Percentiles rank a stretch among this genome's conserved stretches.
These are phyloP conservation scores for Metroxylon sagu DNA, from an alignment of 176 grass and related monocot species.

Conservation along the genomic window DNA sequence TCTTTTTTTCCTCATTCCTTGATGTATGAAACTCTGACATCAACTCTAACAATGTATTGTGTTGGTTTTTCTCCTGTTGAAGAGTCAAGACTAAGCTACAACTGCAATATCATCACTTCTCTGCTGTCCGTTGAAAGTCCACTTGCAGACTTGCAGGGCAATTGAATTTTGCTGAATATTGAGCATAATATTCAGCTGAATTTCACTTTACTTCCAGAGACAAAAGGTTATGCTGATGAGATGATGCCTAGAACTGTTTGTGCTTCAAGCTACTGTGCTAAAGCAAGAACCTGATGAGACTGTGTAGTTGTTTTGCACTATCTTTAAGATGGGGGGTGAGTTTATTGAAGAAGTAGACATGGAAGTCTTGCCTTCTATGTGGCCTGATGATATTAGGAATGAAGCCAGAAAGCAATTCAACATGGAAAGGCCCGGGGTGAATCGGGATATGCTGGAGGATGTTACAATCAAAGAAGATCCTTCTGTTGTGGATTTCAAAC, in stretches of 20 bases:
- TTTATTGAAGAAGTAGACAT: conserved; percentile 42
- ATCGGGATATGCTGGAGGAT: conserved; percentile 53
- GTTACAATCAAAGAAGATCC: conserved; percentile 30
- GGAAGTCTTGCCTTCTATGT: conserved; percentile 72
- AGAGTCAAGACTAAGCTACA: too few relatives aligned
- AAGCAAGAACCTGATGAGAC: not conserved
- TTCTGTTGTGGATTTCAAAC: conserved; percentile 33
- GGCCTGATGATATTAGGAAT: conserved; percentile 60
- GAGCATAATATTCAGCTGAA: too few relatives aligned
- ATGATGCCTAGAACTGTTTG: not conserved
- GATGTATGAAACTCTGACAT: too few relatives aligned
- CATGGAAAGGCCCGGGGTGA: conserved; percentile 45
- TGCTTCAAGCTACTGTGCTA: not conserved
- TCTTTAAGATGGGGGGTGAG: conserved; percentile 56
- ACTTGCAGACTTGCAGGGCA: too few relatives aligned
- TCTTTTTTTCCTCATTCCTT: too few relatives aligned
- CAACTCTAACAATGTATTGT: too few relatives aligned
- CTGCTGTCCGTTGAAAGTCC: too few relatives aligned
- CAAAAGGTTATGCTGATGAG: not conserved
- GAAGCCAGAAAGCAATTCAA: conserved; percentile 52
- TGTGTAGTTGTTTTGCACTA: not conserved
- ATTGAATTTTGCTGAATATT: too few relatives aligned
- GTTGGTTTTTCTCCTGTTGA: too few relatives aligned
- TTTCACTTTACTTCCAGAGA: too few relatives aligned
- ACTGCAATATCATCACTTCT: too few relatives aligned